Base-by-base conservation (phyloP, 2,329 filamentous ascomycete species). In the Pseudocercospora vitis region DNA sequence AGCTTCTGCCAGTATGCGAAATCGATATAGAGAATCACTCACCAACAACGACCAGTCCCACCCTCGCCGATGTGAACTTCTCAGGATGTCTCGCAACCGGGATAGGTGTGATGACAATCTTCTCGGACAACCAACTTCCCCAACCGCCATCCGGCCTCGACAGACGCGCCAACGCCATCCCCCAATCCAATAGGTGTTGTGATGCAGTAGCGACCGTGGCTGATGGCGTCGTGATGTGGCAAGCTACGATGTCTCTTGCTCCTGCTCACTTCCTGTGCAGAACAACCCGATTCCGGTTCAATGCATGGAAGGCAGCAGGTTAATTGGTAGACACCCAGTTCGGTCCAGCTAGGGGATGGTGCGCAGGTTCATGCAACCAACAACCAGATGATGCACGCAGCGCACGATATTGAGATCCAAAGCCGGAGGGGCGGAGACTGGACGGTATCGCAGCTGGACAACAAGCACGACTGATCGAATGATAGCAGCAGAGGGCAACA, bases 1-100 rank as follows among this genome's bases (percentile, higher is more conserved):
- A 46, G 23, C 11, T 11, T n/a, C 31, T 12, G 21, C 11, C 11
- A 14, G 4, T 26, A 12, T 40, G 8, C 3, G 8, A 2, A 29
- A 29, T 29, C 6, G 6, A 7, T 29, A 29, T 11, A 11, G 26
- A 29, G 6, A 7, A 11, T 8, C 19, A 44, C 54, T 51, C 26
- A 57, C 55, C 55, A 26, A 45, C 47, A 3, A 37, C 51, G 9
- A 57, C 47, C 6, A 57, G 40, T 26, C 46, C 50, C 12, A 48
- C 53, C 45, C 53, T 40, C 4, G 53, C 48, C 16, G 42, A 12
- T 14, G 53, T 50, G 14, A 55, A 55, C 1, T 32, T 48, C 9
- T 44, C 31, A 3, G 53, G 49, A 35, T 55, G 44, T 21, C 50
- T 42, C 21, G 44, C 42, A 11, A 45, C 48, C 7, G 48, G 48